phyloP scores from a whole-genome alignment of 768 basidiomycete species.

The Stropharia rugosoannulata region DNA sequence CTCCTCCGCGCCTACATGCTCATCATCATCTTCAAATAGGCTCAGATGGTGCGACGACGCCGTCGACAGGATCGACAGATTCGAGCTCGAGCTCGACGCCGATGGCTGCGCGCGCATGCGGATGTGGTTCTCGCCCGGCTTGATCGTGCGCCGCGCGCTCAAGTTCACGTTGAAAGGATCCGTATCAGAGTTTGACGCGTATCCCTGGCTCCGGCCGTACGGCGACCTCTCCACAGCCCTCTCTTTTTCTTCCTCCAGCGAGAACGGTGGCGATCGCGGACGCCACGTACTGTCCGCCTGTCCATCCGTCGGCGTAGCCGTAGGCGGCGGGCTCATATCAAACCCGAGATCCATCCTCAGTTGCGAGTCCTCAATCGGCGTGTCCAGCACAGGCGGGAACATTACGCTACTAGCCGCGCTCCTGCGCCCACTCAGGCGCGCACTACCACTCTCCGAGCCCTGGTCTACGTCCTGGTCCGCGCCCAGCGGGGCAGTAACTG shows the following conservation, averaged over 20 bases:
- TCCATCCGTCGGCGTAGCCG: constrained; percentile 13
- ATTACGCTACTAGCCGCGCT: constrained; percentile 11
- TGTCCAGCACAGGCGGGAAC: constrained; percentile 58
- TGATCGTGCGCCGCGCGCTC: constrained; percentile 7
- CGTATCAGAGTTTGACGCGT: neutral
- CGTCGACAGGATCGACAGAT: constrained; percentile 24
- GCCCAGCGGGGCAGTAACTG: constrained; percentile 56
- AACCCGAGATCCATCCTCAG: constrained; percentile 40
- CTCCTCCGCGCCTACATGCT: constrained; percentile 47
- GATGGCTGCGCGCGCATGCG: constrained; percentile 13
- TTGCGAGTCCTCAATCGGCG: constrained; percentile 56
- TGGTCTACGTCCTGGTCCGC: constrained; percentile 19
- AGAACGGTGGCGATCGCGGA: neutral
- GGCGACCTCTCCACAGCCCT: neutral
- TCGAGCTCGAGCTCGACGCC: constrained; percentile 17
- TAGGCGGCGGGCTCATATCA: constrained; percentile 29
- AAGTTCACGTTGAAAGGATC: neutral
- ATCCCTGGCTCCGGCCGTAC: neutral
- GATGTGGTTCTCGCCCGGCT: constrained; percentile 13
- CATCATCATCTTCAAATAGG: constrained; percentile 42
- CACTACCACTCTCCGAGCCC: constrained; percentile 6
- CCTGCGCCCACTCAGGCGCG: neutral
- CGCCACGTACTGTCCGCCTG: neutral
- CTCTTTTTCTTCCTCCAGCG: too few species aligned
- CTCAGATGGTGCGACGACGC: constrained; percentile 48